Conservation (phyloP, 106 monocot species). For the Ottelia alismoides region DNA sequence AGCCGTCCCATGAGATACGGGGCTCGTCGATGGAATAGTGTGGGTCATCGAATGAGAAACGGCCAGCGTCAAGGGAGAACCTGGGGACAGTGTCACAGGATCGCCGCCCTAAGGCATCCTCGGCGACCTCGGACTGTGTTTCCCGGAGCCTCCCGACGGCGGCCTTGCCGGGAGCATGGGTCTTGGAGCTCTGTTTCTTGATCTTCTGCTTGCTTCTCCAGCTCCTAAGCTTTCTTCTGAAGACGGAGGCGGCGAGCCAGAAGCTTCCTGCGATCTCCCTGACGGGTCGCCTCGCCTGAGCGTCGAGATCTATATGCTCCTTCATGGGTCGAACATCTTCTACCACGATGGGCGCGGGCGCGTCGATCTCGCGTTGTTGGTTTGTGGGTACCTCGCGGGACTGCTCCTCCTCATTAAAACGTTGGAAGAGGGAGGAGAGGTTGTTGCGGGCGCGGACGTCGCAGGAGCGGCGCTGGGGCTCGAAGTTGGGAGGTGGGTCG, state of each 20-base stretch:
- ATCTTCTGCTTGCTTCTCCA: constrained; percentile 48
- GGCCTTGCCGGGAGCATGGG: not conserved
- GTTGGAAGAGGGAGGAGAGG: constrained; percentile 35
- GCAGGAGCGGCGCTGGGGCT: constrained; percentile 47
- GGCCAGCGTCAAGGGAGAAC: constrained; percentile 52
- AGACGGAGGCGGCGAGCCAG: constrained; percentile 52
- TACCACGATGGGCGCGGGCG: not conserved
- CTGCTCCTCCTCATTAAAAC: constrained; percentile 10
- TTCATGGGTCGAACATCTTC: constrained; percentile 13
- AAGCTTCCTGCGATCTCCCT: constrained; percentile 38
- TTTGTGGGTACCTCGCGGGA: too few relatives aligned
- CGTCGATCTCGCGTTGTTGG: too few relatives aligned
- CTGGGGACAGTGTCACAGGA: constrained; percentile 68
- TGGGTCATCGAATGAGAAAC: constrained; percentile 55
- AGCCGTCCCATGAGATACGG: constrained; percentile 65
- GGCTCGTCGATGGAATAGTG: constrained; percentile 48
- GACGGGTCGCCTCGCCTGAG: constrained; percentile 8
- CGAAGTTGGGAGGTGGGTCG: constrained; percentile 13
- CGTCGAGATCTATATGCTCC: constrained; percentile 29
- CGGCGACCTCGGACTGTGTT: constrained; percentile 37
- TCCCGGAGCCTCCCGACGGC: constrained; percentile 4
- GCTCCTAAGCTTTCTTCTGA: constrained; percentile 71
- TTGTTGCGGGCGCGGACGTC: constrained; percentile 31
- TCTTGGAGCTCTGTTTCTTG: constrained; percentile 19
- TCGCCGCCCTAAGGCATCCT: constrained; percentile 37